Conservation (phyloP, 495 filamentous ascomycete genomes). For the Podospora anserina region DNA sequence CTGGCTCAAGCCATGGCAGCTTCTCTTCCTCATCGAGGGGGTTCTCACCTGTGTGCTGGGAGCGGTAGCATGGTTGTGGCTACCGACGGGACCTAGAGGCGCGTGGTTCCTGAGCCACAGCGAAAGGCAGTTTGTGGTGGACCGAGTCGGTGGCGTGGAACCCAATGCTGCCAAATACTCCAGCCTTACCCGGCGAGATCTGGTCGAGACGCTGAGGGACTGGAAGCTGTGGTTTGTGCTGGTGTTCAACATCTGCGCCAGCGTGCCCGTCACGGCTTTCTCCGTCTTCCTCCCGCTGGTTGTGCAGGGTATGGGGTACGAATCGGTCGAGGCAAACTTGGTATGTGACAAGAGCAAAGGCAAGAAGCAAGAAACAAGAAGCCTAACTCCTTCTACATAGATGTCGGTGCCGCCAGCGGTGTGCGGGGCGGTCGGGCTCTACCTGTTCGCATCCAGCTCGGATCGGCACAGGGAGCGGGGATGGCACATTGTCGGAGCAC, state of each 20-base stretch:
- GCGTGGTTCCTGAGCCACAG: constrained; percentile 29
- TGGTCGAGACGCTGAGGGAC: constrained; percentile 22
- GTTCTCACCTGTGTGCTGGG: constrained; percentile 44
- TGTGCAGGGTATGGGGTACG: constrained; percentile 40
- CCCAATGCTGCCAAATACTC: constrained; percentile 14
- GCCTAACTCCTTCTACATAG: constrained; percentile 28
- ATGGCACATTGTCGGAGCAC: constrained; percentile 47
- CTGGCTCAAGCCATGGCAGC: constrained; percentile 50
- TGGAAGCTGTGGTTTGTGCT: constrained; percentile 28
- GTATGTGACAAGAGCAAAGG: neutral
- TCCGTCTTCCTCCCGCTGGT: constrained; percentile 36
- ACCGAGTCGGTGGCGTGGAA: constrained; percentile 39
- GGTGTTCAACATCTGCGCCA: constrained; percentile 24
- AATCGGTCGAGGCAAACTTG: constrained; percentile 50
- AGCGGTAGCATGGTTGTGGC: constrained; percentile 58
- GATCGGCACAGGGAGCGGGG: constrained; percentile 40
- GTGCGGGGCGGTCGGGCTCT: constrained; percentile 47
- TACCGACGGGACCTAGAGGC: constrained; percentile 45
- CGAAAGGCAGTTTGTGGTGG: constrained; percentile 29
- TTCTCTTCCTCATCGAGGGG: constrained; percentile 55
- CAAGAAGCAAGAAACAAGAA: neutral
- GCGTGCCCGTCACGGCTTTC: constrained; percentile 32
- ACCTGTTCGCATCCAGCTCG: constrained; percentile 32
- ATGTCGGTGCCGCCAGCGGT: constrained; percentile 57
- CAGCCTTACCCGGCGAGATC: constrained; percentile 13